Evolutionary conservation across 139 green algal genomes (phyloP).

Genomic region (Asterochloris erici): DNA sequence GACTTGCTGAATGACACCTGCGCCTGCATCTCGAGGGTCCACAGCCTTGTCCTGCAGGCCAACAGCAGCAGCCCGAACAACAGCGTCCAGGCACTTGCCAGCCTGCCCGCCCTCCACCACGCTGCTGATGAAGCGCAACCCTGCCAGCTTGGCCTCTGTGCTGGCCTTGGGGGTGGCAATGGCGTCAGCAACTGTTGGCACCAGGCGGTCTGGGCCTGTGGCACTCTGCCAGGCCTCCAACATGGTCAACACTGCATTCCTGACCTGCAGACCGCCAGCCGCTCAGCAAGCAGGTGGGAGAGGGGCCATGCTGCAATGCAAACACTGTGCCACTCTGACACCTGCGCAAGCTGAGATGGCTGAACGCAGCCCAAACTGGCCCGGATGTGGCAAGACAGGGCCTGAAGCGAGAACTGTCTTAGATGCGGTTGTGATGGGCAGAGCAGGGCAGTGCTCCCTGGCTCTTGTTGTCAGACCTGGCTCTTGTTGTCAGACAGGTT

Average conservation of each 20-base stretch:
- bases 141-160: constrained; percentile 67
- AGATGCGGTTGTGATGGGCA: no score
- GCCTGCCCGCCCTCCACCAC: constrained; percentile 1
- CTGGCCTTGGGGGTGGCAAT: constrained; percentile 60
- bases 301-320: not conserved
- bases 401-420: no score
- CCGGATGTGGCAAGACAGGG: no score
- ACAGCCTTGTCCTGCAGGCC: constrained; percentile 67
- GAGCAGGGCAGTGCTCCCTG: constrained; percentile 38
- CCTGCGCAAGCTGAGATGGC: no score
- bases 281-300: not conserved
- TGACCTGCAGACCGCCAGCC: constrained; percentile 43
- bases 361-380: no score
- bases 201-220: constrained; percentile 34
- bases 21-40: constrained; percentile 66
- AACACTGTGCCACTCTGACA: not conserved
- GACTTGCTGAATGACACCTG: constrained; percentile 47
- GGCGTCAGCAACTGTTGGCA: constrained; percentile 52
- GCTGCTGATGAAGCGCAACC: constrained; percentile 45
- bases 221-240: constrained; percentile 77
- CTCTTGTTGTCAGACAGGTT: constrained; percentile 90
- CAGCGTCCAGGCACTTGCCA: constrained; percentile 27
- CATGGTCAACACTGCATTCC: constrained; percentile 68
- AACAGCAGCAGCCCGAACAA: constrained; percentile 29
- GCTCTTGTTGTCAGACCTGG: constrained; percentile 86